Conservation (phyloP, 139 green algal genomes). For the Chlamydomonas sp. region DNA sequence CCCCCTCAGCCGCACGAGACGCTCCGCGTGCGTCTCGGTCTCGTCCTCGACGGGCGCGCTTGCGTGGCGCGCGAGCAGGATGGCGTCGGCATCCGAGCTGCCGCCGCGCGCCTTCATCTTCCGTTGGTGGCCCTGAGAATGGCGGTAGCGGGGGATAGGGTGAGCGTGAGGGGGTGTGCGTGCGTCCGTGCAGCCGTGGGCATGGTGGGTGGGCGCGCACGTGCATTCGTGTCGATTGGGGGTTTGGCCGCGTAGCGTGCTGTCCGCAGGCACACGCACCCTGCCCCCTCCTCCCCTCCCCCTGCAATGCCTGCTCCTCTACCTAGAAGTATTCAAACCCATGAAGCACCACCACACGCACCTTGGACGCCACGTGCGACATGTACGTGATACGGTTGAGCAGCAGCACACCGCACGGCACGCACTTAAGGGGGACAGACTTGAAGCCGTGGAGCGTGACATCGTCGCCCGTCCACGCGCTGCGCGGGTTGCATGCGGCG, state of each 20-base stretch:
- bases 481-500: not conserved
- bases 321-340: not conserved
- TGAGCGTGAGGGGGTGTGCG: not conserved
- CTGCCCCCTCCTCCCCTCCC: not conserved
- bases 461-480: not conserved
- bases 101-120: not conserved
- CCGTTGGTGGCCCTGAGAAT: not conserved
- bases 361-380: conserved; percentile 23
- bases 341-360: not conserved
- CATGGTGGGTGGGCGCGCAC: not conserved
- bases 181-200: not conserved
- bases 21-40: conserved; percentile 29
- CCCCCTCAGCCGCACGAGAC: conserved; percentile 13
- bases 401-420: conserved; percentile 21
- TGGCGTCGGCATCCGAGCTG: no score
- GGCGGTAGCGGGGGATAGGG: not conserved
- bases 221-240: not conserved
- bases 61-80: no score
- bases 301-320: not conserved
- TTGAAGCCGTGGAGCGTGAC: conserved; percentile 3
- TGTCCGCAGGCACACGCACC: not conserved
- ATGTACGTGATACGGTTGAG: conserved; percentile 26
- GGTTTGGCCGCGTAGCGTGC: no score
- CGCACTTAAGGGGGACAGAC: conserved; percentile 23
- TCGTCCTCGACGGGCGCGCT: conserved; percentile 17